These are phyloP conservation scores for Selaginella tamariscina DNA, from an alignment of 75 land plant species.

Conservation along the genomic window DNA sequence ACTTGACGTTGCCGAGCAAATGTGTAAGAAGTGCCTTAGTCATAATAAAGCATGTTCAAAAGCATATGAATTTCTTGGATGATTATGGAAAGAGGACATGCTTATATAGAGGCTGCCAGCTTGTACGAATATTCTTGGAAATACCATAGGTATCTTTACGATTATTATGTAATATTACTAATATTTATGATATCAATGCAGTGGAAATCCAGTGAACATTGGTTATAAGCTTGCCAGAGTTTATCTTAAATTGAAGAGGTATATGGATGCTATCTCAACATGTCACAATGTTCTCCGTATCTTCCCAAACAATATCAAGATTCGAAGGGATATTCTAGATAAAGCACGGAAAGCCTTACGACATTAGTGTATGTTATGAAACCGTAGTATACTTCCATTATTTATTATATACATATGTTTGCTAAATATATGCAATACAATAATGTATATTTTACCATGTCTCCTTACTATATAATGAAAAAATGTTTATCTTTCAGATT, in stretches of 20 bases:
- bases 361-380: too few relatives aligned
- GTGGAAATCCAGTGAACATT: constrained; percentile 15
- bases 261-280: constrained; percentile 23
- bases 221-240: constrained; percentile 22
- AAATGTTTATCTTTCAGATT: too few relatives aligned
- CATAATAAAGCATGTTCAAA: constrained; percentile 23
- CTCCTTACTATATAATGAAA: too few relatives aligned
- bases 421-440: too few relatives aligned
- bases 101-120: constrained; percentile 16
- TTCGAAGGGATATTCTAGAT: constrained; percentile 22
- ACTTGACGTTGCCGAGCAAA: constrained; percentile 22
- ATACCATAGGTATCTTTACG: too few relatives aligned
- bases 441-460: too few relatives aligned
- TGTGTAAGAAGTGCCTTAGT: constrained; percentile 23
- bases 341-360: constrained; percentile 23
- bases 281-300: constrained; percentile 18
- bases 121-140: constrained; percentile 25
- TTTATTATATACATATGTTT: too few relatives aligned
- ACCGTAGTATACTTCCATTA: too few relatives aligned
- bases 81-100: constrained; percentile 22
- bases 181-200: too few relatives aligned
- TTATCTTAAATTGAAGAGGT: constrained; percentile 22
- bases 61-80: constrained; percentile 26
- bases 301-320: constrained; percentile 18
- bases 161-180: too few relatives aligned